A percentile compares a stretch with the other conserved stretches of the same genome.
Conservation (phyloP, 805 yeast genomes). For the Saccharomyces mikatae region DNA sequence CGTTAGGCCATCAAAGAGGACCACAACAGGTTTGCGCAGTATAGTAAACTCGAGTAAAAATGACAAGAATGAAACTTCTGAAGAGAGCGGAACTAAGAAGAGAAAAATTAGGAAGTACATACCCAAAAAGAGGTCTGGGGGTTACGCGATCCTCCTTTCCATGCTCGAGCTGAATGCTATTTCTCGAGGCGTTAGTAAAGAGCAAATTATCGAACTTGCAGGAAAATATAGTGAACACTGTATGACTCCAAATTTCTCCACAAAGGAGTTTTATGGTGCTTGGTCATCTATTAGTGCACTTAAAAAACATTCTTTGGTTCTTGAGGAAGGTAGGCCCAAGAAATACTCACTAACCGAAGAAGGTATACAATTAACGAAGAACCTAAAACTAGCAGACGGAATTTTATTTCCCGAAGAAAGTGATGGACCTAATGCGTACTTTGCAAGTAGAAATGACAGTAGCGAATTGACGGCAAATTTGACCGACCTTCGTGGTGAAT, state of each 20-base stretch:
- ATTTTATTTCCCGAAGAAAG: slow-evolving; percentile 24
- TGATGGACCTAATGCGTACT: slow-evolving; percentile 5
- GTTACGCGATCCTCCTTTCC: slow-evolving; percentile 68
- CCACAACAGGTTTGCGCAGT: slow-evolving; percentile 11
- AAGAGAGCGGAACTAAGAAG: slow-evolving; percentile 17
- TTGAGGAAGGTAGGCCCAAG: slow-evolving; percentile 47
- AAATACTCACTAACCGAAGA: slow-evolving; percentile 58
- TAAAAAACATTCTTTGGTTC: slow-evolving; percentile 50
- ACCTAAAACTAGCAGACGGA: slow-evolving; percentile 41
- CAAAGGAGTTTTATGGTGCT: slow-evolving; percentile 61
- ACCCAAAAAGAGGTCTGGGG: slow-evolving; percentile 74
- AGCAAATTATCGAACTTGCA: slow-evolving; percentile 48
- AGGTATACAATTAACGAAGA: slow-evolving; percentile 57
- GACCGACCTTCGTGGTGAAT: slow-evolving; percentile 5
- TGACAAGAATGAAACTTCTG: slow-evolving; percentile 2
- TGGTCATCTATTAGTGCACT: slow-evolving; percentile 67
- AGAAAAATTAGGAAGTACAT: slow-evolving; percentile 40
- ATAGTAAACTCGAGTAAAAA: not conserved
- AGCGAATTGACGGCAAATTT: slow-evolving; percentile 18
- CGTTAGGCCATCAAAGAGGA: slow-evolving; percentile 11
- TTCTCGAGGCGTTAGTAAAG: slow-evolving; percentile 54
- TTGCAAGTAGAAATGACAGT: not conserved
- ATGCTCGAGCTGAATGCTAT: slow-evolving; percentile 42
- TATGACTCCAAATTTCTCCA: slow-evolving; percentile 50
- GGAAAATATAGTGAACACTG: slow-evolving; percentile 48